These are phyloP conservation scores for Pholiota conissans DNA, from an alignment of 768 basidiomycete species.

Conservation along the genomic window DNA sequence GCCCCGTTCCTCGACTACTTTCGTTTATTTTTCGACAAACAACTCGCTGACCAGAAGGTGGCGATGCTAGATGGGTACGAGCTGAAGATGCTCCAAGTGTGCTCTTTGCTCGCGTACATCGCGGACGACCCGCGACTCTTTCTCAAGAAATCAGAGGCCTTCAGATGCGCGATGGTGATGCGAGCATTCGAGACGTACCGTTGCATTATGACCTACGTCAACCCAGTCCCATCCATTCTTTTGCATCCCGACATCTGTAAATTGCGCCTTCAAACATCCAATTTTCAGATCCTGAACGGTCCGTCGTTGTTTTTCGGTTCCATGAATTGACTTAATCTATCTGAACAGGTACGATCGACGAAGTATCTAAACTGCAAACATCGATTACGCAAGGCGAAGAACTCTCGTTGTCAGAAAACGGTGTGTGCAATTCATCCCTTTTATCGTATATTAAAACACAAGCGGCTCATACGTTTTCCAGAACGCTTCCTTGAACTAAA, in stretches of 20 bases:
- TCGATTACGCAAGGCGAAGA: too few species aligned
- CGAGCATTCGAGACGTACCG: background rate
- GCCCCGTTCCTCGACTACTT: background rate
- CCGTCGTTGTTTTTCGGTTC: background rate
- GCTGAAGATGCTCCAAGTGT: background rate
- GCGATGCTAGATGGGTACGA: background rate
- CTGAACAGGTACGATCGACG: too few species aligned
- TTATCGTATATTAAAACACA: too few species aligned
- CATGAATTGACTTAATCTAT: background rate
- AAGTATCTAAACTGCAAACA: too few species aligned
- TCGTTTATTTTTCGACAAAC: background rate
- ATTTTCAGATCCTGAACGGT: background rate
- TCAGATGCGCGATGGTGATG: background rate
- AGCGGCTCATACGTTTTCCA: background rate
- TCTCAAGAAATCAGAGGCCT: background rate
- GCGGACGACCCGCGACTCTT: constrained; percentile 3
- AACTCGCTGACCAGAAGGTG: background rate
- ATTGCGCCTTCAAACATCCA: background rate
- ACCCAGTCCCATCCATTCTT: background rate
- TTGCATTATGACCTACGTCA: background rate
- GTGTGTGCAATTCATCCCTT: too few species aligned
- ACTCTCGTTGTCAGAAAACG: too few species aligned
- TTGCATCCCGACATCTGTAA: background rate
- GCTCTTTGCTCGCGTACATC: constrained; percentile 1
- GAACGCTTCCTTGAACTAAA: too few species aligned